phyloP scores from a whole-genome alignment of 306 rosid species.

The Myrica gale region DNA sequence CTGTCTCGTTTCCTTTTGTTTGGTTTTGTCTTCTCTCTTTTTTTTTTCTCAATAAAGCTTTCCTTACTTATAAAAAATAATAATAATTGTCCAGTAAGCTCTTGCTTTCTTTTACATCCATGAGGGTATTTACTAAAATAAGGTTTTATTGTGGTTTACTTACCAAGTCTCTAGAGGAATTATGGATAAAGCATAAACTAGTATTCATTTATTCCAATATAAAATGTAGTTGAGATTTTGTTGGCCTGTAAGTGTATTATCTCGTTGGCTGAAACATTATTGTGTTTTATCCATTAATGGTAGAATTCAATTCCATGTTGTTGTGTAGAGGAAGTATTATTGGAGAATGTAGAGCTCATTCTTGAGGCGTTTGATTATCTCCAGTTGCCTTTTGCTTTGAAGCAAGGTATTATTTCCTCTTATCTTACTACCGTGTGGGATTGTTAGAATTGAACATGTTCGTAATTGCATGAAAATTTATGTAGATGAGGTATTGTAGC shows the following conservation, averaged over 20 bases:
- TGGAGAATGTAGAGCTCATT: conserved; percentile 92
- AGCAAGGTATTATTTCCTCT: conserved; percentile 57
- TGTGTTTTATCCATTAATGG: conserved; percentile 23
- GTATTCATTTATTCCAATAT: background rate
- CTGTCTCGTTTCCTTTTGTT: too few relatives aligned
- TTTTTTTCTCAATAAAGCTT: too few relatives aligned
- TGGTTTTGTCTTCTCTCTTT: too few relatives aligned
- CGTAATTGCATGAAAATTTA: background rate
- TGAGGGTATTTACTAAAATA: background rate
- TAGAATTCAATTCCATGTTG: conserved; percentile 25
- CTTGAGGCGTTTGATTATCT: conserved; percentile 96
- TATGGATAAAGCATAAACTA: background rate
- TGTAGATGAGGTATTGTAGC: too few relatives aligned
- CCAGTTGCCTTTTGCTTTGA: conserved; percentile 87
- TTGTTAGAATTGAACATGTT: background rate
- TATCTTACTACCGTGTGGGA: background rate
- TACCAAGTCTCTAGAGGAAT: background rate
- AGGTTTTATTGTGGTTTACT: background rate
- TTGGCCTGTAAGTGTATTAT: conserved; percentile 8
- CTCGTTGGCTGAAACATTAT: background rate
- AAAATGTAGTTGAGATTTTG: background rate
- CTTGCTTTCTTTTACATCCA: too few relatives aligned
- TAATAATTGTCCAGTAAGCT: too few relatives aligned
- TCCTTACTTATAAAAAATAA: too few relatives aligned
- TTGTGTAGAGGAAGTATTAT: conserved; percentile 68